Conservation (phyloP, 1,139 yeast genomes). For the Candida labiduridarum region DNA sequence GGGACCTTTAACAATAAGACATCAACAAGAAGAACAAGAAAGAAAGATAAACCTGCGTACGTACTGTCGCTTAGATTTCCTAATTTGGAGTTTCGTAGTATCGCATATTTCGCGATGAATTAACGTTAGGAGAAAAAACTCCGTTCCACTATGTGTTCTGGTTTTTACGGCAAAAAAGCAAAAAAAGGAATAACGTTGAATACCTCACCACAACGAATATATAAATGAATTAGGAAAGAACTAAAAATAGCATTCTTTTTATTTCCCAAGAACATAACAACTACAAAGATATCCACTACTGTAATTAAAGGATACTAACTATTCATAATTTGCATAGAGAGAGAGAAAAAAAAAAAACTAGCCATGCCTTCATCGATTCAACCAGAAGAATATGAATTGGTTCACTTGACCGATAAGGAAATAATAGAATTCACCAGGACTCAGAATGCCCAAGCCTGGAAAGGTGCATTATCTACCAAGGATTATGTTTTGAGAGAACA, state of each 20-base stretch:
- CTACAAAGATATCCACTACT: not conserved
- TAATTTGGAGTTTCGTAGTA: constrained; percentile 7
- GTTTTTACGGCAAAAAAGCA: not conserved
- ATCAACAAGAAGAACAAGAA: too few species aligned
- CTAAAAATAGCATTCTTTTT: not conserved
- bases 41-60: not conserved
- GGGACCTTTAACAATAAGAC: too few species aligned
- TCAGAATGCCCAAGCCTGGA: constrained; percentile 58
- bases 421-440: constrained; percentile 49
- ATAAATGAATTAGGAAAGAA: constrained; percentile 1
- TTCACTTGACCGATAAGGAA: constrained; percentile 36
- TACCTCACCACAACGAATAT: not conserved
- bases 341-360: not conserved
- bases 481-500: constrained; percentile 56
- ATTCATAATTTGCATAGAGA: not conserved
- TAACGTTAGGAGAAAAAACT: constrained; percentile 14
- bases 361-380: constrained; percentile 10
- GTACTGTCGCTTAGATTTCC: constrained; percentile 10
- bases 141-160: not conserved
- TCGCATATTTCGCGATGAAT: constrained; percentile 11
- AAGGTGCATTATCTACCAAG: constrained; percentile 43
- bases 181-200: not conserved
- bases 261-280: not conserved
- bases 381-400: constrained; percentile 20
- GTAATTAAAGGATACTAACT: too few species aligned